Percentiles rank a stretch among this genome's conserved stretches.
Evolutionary conservation across 2,329 filamentous ascomycete genomes (phyloP).

Genomic region (Fusarium metavorans): DNA sequence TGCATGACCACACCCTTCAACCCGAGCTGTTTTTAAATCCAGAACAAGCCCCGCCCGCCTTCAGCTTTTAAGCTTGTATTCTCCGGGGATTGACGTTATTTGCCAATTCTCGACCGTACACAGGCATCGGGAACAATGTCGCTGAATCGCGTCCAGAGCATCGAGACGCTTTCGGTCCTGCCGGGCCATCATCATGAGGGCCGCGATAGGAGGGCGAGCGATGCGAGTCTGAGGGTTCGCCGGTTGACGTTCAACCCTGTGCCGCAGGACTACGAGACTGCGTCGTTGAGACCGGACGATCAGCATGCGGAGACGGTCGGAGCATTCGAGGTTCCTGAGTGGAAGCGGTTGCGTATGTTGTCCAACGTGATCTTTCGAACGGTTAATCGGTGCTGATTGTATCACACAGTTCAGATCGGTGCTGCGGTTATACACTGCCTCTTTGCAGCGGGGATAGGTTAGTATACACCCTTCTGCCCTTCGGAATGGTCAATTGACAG

Average conservation of each 20-base stretch:
- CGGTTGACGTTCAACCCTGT: conserved; percentile 67
- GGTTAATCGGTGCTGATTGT: conserved; percentile 11
- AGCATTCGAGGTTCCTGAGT: conserved; percentile 66
- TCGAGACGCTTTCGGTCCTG: conserved; percentile 60
- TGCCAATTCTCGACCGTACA: not conserved
- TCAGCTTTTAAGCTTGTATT: not conserved
- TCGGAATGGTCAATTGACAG: not conserved
- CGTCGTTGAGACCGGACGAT: conserved; percentile 53
- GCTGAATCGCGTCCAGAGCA: conserved; percentile 63
- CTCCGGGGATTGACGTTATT: not conserved
- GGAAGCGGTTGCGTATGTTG: conserved; percentile 64
- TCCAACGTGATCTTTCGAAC: not conserved
- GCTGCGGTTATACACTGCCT: conserved; percentile 64
- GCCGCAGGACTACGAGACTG: conserved; percentile 64
- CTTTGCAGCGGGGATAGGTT: conserved; percentile 75
- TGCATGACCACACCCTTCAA: conserved; percentile 10
- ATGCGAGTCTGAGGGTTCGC: conserved; percentile 60
- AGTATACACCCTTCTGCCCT: not conserved
- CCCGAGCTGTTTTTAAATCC: conserved; percentile 13
- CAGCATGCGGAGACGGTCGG: conserved; percentile 57
- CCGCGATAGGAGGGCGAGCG: conserved; percentile 54
- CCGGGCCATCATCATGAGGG: conserved; percentile 45
- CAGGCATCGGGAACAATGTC: conserved; percentile 56
- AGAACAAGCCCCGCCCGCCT: not conserved
- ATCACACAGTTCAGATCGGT: conserved; percentile 44